Evolutionary conservation across 345 rosid species (phyloP).

Genomic region (Mangifera indica): DNA sequence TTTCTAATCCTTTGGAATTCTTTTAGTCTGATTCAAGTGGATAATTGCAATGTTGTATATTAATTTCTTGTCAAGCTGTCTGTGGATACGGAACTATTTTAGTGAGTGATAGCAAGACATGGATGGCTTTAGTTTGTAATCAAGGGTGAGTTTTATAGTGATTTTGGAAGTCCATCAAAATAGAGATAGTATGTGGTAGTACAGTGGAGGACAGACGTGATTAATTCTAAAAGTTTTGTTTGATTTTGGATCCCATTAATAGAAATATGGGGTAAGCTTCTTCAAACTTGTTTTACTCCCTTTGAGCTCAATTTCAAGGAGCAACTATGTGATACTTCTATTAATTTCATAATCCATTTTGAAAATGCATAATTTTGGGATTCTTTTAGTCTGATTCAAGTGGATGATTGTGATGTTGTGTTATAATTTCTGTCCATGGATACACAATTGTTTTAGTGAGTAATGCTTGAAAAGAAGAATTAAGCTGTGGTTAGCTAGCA

Average conservation of each 20-base stretch:
- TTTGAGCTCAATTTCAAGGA: not conserved
- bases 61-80: no score
- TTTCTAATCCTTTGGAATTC: no score
- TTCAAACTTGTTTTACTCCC: not conserved
- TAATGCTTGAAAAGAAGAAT: not conserved
- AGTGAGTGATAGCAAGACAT: no score
- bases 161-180: conserved; percentile 3
- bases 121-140: not conserved
- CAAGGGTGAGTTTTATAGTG: not conserved
- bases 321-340: not conserved
- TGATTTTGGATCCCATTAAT: not conserved
- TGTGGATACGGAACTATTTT: no score
- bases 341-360: not conserved
- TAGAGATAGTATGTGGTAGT: not conserved
- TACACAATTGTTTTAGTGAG: not conserved
- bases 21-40: no score
- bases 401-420: not conserved
- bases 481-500: not conserved
- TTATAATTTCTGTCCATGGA: not conserved
- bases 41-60: no score
- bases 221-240: not conserved
- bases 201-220: not conserved
- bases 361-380: not conserved
- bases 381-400: not conserved
- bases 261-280: not conserved